Percentiles rank a stretch among this genome's conserved stretches.
Evolutionary conservation across 805 yeast species (phyloP).

Genomic region (Kregervanrija pseudodelftensis): DNA sequence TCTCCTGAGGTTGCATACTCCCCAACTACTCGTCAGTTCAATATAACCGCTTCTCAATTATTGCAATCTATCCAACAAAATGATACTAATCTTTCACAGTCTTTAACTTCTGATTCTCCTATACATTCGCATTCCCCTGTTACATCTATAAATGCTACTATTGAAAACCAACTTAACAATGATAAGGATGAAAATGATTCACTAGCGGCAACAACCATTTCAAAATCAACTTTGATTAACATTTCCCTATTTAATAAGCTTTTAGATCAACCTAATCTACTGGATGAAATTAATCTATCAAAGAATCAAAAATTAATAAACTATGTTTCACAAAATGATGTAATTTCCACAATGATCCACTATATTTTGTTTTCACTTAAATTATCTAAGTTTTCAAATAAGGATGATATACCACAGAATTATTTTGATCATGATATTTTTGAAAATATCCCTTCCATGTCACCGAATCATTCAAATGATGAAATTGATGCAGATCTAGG

Average conservation of each 20-base stretch:
- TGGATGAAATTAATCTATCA: slow-evolving; percentile 29
- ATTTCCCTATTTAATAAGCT: slow-evolving; percentile 25
- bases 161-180: not conserved
- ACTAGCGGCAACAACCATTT: not conserved
- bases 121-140: slow-evolving; percentile 7
- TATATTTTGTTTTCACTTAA: slow-evolving; percentile 25
- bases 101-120: slow-evolving; percentile 4
- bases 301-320: slow-evolving; percentile 28
- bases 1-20: slow-evolving; percentile 17
- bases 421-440: slow-evolving; percentile 11
- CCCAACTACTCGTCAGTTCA: slow-evolving; percentile 16
- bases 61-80: slow-evolving; percentile 29
- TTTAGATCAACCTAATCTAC: slow-evolving; percentile 29
- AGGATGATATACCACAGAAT: slow-evolving; percentile 2
- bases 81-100: slow-evolving; percentile 17
- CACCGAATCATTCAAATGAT: slow-evolving; percentile 5
- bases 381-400: slow-evolving; percentile 9
- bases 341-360: slow-evolving; percentile 23
- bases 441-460: not conserved
- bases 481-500: slow-evolving; percentile 10
- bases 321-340: slow-evolving; percentile 27
- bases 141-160: slow-evolving; percentile 2
- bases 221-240: not conserved
- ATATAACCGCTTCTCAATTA: slow-evolving; percentile 27
- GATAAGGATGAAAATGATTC: not conserved